A percentile compares a stretch with the other conserved stretches of the same genome.
phyloP scores from a whole-genome alignment of 176 grass and related monocot genomes.

The Saccharum spontaneum region DNA sequence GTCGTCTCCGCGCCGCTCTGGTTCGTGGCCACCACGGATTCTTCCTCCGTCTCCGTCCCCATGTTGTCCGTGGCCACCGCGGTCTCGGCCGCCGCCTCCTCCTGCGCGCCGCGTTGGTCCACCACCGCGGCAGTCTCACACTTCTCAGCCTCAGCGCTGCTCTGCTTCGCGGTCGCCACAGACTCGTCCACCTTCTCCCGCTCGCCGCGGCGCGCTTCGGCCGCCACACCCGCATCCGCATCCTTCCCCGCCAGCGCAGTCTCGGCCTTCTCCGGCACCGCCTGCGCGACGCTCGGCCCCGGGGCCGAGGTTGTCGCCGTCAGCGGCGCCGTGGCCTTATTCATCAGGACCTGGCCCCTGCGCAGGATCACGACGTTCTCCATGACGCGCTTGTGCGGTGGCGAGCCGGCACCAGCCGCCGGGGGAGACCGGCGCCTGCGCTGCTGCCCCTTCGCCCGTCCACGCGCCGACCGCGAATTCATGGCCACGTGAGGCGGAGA shows the following conservation, averaged over 20 bases:
- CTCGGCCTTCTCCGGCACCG: not conserved
- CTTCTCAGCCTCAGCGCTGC: not conserved
- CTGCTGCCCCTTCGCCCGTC: not conserved
- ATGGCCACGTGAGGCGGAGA: not conserved
- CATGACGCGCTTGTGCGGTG: not conserved
- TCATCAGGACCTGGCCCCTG: not conserved
- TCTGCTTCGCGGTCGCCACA: not conserved
- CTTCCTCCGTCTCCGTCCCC: too few relatives aligned
- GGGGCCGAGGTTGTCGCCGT: not conserved
- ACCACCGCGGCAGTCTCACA: not conserved
- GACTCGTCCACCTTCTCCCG: not conserved
- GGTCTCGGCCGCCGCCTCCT: not conserved
- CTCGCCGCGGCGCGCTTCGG: not conserved
- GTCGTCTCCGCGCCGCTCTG: too few relatives aligned
- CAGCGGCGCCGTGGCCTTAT: not conserved
- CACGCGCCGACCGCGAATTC: not conserved
- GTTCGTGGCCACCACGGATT: not conserved
- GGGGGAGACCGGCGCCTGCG: not conserved
- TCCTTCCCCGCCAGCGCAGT: not conserved
- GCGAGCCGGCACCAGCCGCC: not conserved
- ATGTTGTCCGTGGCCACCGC: not conserved
- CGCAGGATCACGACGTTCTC: slow-evolving; percentile 29
- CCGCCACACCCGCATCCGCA: not conserved
- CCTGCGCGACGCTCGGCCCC: not conserved
- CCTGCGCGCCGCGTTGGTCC: not conserved